Base-by-base conservation (phyloP, 2,329 filamentous ascomycete species). In the Stagonosporopsis rhizophila region DNA sequence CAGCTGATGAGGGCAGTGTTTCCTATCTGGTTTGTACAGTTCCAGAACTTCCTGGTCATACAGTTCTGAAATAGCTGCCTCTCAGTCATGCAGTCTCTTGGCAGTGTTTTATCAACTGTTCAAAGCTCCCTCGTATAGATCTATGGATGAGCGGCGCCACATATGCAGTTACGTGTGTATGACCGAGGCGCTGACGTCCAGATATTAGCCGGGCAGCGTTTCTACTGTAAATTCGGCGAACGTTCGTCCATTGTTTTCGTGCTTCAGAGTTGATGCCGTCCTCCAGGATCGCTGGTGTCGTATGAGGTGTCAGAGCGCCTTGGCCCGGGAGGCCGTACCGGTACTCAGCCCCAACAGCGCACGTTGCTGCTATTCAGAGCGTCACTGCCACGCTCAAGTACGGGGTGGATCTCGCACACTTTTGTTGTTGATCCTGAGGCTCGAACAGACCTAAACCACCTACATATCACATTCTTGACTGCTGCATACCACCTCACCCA, bases 311-410 rank as follows among this genome's bases (percentile, higher is more conserved):
- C 22, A 27, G 42, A 25, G 25, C 37, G 45, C n/a, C 44, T 48
- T 49, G 39, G 52, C 52, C 23, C 20, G 51, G 44, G 52, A 48
- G 32, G 52, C 40, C 52, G 39, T 44, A 17, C 14, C 5, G 23
- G n/a, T 25, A 47, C 44, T 40, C 45, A 47, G 51, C 51, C 44
- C 44, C 51, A 35, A 47, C 44, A 20, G 46, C 51, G 44, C 44
- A 47, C 22, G 32, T 32, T n/a, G 32, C 23, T 32, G 23, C 44
- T 32, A 32, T 32, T 54, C 8, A 19, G 23, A 38, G 47, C 35
- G 37, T 6, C 52, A 55, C 44, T 49, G 52, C 45, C 46, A 40
- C 52, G n/a, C 34, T 23, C 28, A 34, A 30, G 27, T 32, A 38
- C 34, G 39, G 30, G 47, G 23, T 37, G n/a, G 8, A 27, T 15